Conservation (phyloP, 768 basidiomycete genomes). For the Hypholoma fasciculare region DNA sequence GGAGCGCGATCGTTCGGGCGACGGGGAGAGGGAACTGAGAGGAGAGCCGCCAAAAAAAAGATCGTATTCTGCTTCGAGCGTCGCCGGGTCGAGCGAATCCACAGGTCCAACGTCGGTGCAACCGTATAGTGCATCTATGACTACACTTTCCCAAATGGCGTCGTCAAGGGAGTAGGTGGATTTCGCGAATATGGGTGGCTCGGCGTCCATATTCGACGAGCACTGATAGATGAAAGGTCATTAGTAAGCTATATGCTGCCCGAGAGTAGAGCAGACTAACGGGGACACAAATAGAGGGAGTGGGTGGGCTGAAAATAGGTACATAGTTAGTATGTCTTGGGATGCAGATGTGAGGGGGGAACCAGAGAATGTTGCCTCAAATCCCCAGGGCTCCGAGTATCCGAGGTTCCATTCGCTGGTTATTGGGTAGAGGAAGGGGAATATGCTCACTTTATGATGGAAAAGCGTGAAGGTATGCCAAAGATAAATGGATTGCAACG, state of each 20-base stretch:
- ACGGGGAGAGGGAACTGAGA: background rate
- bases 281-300: too few relatives aligned
- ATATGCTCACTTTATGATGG: too few relatives aligned
- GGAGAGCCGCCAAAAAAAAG: background rate
- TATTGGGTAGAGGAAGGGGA: too few relatives aligned
- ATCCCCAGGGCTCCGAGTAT: background rate
- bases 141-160: background rate
- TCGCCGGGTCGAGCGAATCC: background rate
- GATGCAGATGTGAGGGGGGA: background rate
- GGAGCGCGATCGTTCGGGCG: background rate
- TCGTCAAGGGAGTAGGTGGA: background rate
- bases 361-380: background rate
- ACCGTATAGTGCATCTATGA: background rate
- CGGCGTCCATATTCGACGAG: background rate
- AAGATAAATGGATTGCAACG: too few relatives aligned
- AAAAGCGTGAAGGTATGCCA: too few relatives aligned
- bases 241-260: background rate
- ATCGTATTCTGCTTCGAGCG: background rate
- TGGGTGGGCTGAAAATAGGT: too few relatives aligned
- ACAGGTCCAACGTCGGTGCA: background rate
- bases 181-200: background rate
- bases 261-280: background rate
- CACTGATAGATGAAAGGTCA: background rate
- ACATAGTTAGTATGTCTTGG: too few relatives aligned
- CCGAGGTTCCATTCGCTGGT: background rate